Conservation (phyloP, 768 basidiomycete genomes). For the Boletus bicolor region DNA sequence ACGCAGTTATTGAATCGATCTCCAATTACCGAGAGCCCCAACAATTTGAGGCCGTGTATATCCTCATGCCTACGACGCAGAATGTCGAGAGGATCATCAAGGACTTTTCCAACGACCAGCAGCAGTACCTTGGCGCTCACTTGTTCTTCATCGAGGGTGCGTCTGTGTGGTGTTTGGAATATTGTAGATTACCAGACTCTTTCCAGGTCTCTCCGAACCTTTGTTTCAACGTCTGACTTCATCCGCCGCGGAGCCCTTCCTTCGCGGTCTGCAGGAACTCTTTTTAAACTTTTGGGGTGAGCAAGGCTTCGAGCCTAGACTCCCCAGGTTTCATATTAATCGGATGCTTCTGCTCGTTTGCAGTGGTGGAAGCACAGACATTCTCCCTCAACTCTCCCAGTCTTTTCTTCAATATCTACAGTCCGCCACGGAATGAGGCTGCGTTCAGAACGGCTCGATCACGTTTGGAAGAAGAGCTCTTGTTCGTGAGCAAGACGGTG, state of each 20-base stretch:
- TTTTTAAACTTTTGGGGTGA: constrained; percentile 92
- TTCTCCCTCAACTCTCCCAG: constrained; percentile 79
- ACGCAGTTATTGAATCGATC: constrained; percentile 87
- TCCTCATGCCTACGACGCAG: constrained; percentile 92
- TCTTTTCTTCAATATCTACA: constrained; percentile 86
- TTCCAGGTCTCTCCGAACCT: constrained; percentile 68
- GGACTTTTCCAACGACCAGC: constrained; percentile 66
- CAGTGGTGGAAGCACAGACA: constrained; percentile 82
- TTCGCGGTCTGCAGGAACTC: constrained; percentile 80
- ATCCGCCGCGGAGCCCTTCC: constrained; percentile 71
- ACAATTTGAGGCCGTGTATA: constrained; percentile 87
- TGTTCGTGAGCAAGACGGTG: constrained; percentile 70
- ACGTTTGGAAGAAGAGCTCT: constrained; percentile 84
- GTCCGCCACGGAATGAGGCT: constrained; percentile 73
- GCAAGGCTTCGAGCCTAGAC: constrained; percentile 26
- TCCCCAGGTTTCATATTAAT: constrained; percentile 8
- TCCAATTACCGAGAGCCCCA: constrained; percentile 79
- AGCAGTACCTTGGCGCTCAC: constrained; percentile 81
- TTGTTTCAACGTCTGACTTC: constrained; percentile 73
- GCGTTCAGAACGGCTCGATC: constrained; percentile 63
- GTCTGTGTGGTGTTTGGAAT: constrained; percentile 18
- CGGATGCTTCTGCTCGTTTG: constrained; percentile 1
- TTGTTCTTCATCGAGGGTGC: constrained; percentile 91
- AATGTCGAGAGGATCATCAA: constrained; percentile 89
- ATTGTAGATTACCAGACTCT: background rate